Conservation (phyloP, 306 rosid species). For the Clitoria ternatea region DNA sequence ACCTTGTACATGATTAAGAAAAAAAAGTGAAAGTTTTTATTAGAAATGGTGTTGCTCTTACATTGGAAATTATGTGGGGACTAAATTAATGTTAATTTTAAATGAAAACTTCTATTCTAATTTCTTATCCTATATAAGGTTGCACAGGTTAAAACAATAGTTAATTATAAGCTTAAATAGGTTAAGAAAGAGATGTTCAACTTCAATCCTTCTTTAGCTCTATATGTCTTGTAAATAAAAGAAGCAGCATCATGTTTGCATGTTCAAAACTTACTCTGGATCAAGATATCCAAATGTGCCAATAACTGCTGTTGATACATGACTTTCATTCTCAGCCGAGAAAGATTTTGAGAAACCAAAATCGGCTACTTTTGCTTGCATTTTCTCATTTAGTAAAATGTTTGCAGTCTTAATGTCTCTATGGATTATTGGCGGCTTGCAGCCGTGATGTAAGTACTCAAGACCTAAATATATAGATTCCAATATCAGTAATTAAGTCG, state of each 20-base stretch:
- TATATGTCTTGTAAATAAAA: background rate
- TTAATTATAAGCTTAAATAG: background rate
- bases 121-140: too few relatives aligned
- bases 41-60: too few relatives aligned
- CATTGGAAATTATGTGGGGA: too few relatives aligned
- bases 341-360: constrained; percentile 25
- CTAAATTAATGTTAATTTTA: too few relatives aligned
- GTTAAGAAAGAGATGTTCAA: background rate
- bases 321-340: constrained; percentile 21
- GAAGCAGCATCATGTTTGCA: background rate
- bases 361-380: constrained; percentile 31
- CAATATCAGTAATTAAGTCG: background rate
- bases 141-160: too few relatives aligned
- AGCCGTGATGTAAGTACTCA: constrained; percentile 29
- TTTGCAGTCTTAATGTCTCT: constrained; percentile 34
- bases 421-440: constrained; percentile 36
- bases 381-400: constrained; percentile 29
- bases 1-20: too few relatives aligned
- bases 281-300: constrained; percentile 30
- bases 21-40: too few relatives aligned
- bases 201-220: background rate
- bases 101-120: too few relatives aligned
- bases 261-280: constrained; percentile 20
- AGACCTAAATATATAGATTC: constrained; percentile 7
- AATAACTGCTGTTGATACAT: constrained; percentile 22